Evolutionary conservation across 2,329 filamentous ascomycete genomes (phyloP).

Genomic region (Pyrenophora seminiperda): DNA sequence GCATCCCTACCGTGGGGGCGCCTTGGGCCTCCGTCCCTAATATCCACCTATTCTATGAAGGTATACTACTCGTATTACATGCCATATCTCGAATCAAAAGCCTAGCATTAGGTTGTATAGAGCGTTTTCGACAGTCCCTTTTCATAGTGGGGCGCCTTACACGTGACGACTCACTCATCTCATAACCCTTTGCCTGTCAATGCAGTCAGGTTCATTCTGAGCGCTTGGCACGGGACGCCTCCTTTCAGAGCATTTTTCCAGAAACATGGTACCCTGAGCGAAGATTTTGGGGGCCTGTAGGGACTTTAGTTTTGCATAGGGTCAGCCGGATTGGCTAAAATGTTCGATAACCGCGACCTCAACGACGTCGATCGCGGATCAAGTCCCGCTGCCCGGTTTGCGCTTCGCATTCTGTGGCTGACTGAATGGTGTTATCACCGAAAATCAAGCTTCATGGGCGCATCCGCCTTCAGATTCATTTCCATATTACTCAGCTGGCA

Average conservation of each 20-base stretch:
- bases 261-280: conserved; percentile 23
- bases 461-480: conserved; percentile 1
- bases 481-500: conserved; percentile 9
- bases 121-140: not conserved
- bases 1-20: too few relatives aligned
- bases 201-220: conserved; percentile 4
- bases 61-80: too few relatives aligned
- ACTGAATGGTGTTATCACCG: conserved; percentile 4
- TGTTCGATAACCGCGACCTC: not conserved
- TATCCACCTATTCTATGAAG: too few relatives aligned
- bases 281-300: conserved; percentile 8
- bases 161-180: conserved; percentile 2
- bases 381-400: not conserved
- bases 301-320: not conserved
- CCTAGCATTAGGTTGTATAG: not conserved
- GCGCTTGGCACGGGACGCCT: conserved; percentile 5
- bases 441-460: conserved; percentile 3
- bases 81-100: too few relatives aligned
- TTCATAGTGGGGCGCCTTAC: not conserved
- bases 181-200: conserved; percentile 2
- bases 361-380: not conserved
- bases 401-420: not conserved
- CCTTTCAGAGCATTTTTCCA: conserved; percentile 17
- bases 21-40: too few relatives aligned
- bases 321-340: not conserved